phyloP scores from a whole-genome alignment of 169 alveolate genomes.

The Eimeria acervulina region DNA sequence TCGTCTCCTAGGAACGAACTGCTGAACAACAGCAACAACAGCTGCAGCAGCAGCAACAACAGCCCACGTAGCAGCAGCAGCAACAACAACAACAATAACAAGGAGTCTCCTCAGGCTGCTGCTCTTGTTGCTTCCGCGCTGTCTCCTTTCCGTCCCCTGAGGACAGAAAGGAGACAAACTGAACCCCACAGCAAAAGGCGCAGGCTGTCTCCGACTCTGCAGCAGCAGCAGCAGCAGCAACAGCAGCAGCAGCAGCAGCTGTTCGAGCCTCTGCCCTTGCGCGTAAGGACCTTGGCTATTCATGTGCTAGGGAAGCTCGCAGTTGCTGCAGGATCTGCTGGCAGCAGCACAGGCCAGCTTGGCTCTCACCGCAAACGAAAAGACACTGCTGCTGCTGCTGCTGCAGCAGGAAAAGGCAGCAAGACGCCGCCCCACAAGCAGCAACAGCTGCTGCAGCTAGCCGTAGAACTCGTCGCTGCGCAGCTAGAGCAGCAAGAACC shows the following conservation, averaged over 20 bases:
- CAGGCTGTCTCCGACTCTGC: background rate
- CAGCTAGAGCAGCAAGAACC: conserved; percentile 27
- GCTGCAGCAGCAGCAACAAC: background rate
- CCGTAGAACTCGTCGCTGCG: conserved; percentile 20
- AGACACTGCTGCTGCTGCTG: no score
- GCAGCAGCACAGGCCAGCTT: background rate
- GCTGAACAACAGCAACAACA: background rate
- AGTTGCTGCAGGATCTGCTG: background rate
- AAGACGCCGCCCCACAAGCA: background rate
- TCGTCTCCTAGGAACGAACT: no score
- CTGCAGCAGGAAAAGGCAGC: background rate
- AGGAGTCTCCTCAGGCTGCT: conserved; percentile 22
- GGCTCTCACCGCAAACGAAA: background rate
- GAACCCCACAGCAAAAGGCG: conserved; percentile 7
- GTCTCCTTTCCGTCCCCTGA: conserved; percentile 20
- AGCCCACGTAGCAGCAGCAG: conserved; percentile 32
- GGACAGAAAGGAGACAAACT: background rate
- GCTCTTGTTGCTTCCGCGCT: background rate
- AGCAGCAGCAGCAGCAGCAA: conserved; percentile 53
- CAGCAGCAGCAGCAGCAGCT: conserved; percentile 29
- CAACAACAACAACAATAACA: conserved; percentile 15
- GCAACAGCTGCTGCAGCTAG: conserved; percentile 30
- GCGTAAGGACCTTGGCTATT: conserved; percentile 50
- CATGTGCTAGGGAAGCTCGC: conserved; percentile 63
- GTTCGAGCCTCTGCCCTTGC: conserved; percentile 8